Base-by-base conservation (phyloP, 2,329 filamentous ascomycete species). In the Amauroascus verrucosus region DNA sequence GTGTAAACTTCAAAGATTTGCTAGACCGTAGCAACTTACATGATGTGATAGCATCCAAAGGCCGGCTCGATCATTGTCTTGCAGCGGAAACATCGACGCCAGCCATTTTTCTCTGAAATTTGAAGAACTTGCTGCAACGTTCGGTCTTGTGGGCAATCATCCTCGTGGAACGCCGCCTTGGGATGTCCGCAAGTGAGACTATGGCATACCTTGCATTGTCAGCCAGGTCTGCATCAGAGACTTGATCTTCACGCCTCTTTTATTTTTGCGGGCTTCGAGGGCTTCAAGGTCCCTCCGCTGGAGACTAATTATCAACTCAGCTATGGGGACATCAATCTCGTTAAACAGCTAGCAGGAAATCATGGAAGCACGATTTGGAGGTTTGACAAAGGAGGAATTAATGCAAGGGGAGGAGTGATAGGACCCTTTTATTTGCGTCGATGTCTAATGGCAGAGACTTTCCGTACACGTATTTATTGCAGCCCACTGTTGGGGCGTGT, bases 41-140 rank as follows among this genome's bases (percentile, higher is more conserved):
- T 77, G 2, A 82, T 82, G 49, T 82, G 79, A 48, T 77, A 69
- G 55, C 80, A 82, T 1, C 80, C 79, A 0, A 33, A n/a, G 0
- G 61, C 28, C 0, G 79, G 63, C 62, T 81, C 77, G 0, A 83
- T 69, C 11, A 82, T 32, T 0, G 66, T 55, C 1, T 57, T 59
- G 57, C 80, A 83, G 0, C 57, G 53, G 3, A 60, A 62, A 54
- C 80, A 83, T 1, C 72, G 66, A 61, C 77, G 73, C 79, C 79
- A 83, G 0, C 71, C 69, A 3, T 76, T 63, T 2, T 67, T 55
- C 0, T 57, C 53, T 0, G 76, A 77, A 32, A 32, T 8, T 8
- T 24, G 44, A 33, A 46, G 26, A 0, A 75, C 53, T 33, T 70
- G 59, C 47, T 75, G 64, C 0, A 73, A 55, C 0, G 61, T 61